Conservation (phyloP, 805 yeast species). For the Wickerhamomyces mucosus region DNA sequence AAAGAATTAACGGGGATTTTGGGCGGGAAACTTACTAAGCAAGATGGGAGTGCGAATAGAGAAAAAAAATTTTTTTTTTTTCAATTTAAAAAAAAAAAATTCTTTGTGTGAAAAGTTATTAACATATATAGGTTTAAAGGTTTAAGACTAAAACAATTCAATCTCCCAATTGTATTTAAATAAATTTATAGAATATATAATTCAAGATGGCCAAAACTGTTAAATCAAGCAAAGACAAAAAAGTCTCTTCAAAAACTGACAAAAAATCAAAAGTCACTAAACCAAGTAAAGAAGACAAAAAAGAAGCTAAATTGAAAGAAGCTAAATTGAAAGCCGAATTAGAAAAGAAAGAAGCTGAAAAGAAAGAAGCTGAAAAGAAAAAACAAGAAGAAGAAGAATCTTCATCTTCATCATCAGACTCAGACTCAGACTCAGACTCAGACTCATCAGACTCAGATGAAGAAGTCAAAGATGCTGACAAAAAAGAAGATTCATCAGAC, state of each 20-base stretch:
- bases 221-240: constrained; percentile 10
- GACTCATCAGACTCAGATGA: constrained; percentile 10
- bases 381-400: constrained; percentile 14
- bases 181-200: not conserved
- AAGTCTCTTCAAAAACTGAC: constrained; percentile 10
- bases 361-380: constrained; percentile 19
- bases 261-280: constrained; percentile 17
- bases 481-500: constrained; percentile 5
- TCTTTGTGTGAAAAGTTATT: too few relatives aligned
- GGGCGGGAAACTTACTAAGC: too few relatives aligned
- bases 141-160: too few relatives aligned
- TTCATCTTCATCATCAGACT: constrained; percentile 20
- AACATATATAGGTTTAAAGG: too few relatives aligned
- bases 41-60: too few relatives aligned
- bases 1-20: too few relatives aligned
- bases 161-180: not conserved
- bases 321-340: too few relatives aligned
- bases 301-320: too few relatives aligned
- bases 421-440: constrained; percentile 13
- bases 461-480: constrained; percentile 9
- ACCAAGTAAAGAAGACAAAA: constrained; percentile 18
- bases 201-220: constrained; percentile 16
- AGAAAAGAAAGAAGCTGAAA: constrained; percentile 15
- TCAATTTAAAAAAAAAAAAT: too few relatives aligned
- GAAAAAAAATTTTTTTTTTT: too few relatives aligned